Evolutionary conservation across 2,329 filamentous ascomycete species (phyloP), one percentile per base, ranked within the genome.

Genomic region (Aspergillus sp.): DNA sequence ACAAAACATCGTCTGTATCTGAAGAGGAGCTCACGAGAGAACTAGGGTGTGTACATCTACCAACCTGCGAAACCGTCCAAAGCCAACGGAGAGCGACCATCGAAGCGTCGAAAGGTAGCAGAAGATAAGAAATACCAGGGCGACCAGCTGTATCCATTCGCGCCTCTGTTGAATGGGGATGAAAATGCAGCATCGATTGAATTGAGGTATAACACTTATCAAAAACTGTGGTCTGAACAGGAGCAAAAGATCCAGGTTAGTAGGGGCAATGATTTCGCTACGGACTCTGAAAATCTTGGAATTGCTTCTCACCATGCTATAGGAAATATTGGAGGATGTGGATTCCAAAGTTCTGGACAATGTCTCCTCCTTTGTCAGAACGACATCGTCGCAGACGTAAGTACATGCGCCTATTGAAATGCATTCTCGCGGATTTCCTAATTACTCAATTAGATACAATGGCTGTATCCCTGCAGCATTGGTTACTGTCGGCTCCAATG

Each of bases 11-110:
- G 27, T 27, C 10, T 27, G 8, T 6, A 8, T 44, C 9, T n/a
- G 4, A 41, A 7, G 36, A 26, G 7, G 44, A 33, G 44, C 53
- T 61, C 50, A 63, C 37, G 36, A 41, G 33, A 46, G 37, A 27
- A 29, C 35, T 38, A 85, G 81, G 75, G 75, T 37, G 79, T 80
- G 44, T 85, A 82, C 60, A 67, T 85, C 50, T 85, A 83, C 62
- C 72, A 76, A 46, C 76, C 81, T 45, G 64, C 73, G 36, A 58
- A 61, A 66, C 70, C 45, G 61, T 67, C 47, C 40, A 66, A 61
- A 47, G 11, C 48, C 33, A 46, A 53, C 36, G 53, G 48, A 27
- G 64, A 68, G 39, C 72, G 77, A 33, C 76, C 80, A 27, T 58
- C 73, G 31, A 86, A 86, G 60, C 72, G 76, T 45, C 74, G 81